phyloP scores from a whole-genome alignment of 2,329 filamentous ascomycete genomes.

The Rhynchosporium agropyri region DNA sequence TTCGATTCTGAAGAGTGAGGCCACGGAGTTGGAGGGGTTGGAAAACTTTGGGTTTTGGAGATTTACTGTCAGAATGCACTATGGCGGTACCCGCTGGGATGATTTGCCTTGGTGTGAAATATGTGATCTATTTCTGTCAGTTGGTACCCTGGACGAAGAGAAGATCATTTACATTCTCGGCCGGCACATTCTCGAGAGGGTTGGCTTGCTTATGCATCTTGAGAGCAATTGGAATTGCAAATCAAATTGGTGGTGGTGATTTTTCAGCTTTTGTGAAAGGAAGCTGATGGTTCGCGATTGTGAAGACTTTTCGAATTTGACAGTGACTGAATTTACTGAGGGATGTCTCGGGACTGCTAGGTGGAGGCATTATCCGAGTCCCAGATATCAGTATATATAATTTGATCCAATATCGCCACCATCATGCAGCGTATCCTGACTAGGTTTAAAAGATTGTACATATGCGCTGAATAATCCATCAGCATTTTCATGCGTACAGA shows the following conservation, averaged over 20 bases:
- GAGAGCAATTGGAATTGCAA: background rate
- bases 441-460: background rate
- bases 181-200: constrained; percentile 7
- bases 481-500: background rate
- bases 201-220: background rate
- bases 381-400: constrained; percentile 8
- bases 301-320: background rate
- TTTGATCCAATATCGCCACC: background rate
- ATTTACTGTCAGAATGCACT: constrained; percentile 45
- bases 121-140: constrained; percentile 37
- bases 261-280: constrained; percentile 11
- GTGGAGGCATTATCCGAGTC: no score
- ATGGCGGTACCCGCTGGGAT: constrained; percentile 48
- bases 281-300: constrained; percentile 10
- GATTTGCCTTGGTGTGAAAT: constrained; percentile 50
- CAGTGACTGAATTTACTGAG: background rate
- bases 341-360: background rate
- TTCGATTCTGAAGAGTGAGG: constrained; percentile 65
- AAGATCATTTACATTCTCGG: background rate
- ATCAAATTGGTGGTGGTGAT: background rate
- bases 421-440: background rate
- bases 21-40: constrained; percentile 44
- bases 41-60: constrained; percentile 51
- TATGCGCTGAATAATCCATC: constrained; percentile 10
- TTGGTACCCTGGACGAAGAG: background rate